These are phyloP conservation scores for Xylaria sp. DNA, from an alignment of 2,329 filamentous ascomycete genomes.

Conservation along the genomic window DNA sequence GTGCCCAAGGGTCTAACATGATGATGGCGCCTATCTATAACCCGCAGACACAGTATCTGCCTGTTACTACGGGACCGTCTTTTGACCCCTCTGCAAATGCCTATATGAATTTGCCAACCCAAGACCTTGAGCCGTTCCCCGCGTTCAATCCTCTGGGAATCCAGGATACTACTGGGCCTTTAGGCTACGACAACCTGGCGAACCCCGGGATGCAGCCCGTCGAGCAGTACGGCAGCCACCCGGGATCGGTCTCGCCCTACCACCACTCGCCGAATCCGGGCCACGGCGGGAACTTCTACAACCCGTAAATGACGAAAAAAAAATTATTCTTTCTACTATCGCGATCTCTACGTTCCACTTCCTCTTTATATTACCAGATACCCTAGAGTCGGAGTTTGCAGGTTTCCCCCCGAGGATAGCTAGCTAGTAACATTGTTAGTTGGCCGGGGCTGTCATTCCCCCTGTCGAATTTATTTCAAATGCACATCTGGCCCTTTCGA, in stretches of 20 bases:
- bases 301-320: slow-evolving; percentile 22
- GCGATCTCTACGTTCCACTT: slow-evolving; percentile 18
- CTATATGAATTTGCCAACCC: slow-evolving; percentile 37
- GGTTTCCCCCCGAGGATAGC: slow-evolving; percentile 6
- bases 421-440: slow-evolving; percentile 2
- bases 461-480: too few relatives aligned
- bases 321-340: slow-evolving; percentile 15
- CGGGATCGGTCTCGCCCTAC: slow-evolving; percentile 48
- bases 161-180: slow-evolving; percentile 35
- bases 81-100: slow-evolving; percentile 32
- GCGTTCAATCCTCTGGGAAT: slow-evolving; percentile 43
- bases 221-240: slow-evolving; percentile 43
- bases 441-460: too few relatives aligned
- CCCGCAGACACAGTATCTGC: slow-evolving; percentile 36
- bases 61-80: slow-evolving; percentile 34
- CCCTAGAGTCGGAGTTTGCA: slow-evolving; percentile 25
- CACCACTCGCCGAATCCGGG: slow-evolving; percentile 45
- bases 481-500: slow-evolving; percentile 6
- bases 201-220: slow-evolving; percentile 35
- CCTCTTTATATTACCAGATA: slow-evolving; percentile 23
- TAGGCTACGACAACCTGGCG: slow-evolving; percentile 40
- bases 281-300: slow-evolving; percentile 41
- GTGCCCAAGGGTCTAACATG: slow-evolving; percentile 23
- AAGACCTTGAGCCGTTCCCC: slow-evolving; percentile 42
- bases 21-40: slow-evolving; percentile 31